Evolutionary conservation across 306 rosid species (phyloP), one percentile per base, ranked within the genome.

Genomic region (Astragalus membranaceus): DNA sequence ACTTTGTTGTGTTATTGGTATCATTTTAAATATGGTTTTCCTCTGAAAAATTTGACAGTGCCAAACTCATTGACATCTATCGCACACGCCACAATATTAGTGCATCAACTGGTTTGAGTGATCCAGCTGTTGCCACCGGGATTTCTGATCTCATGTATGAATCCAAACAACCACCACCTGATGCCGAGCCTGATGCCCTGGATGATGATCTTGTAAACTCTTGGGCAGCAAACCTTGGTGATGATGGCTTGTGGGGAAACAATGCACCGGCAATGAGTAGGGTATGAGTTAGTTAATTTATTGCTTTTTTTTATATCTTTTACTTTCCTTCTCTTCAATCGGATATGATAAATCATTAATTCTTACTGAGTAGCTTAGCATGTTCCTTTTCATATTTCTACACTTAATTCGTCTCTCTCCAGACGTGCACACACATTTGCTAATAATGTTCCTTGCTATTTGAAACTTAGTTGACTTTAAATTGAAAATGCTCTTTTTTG

Each of bases 71-170:
- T 56, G 95, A 88, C 83, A 84, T 88, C 67, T 94, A 94, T 78
- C 91, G 99, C 8, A 78, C 88, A 0, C 81, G 84, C 76, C 99
- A 94, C 84, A 91, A 94, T 74, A 94, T 94, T 43, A 94, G 92
- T 76, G 89, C 92, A 79, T 94, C 99, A 39, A 66, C 92, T 75
- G 96, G 99, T 72, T 86, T 94, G 85, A 94, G 78, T 66, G 99
- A 94, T 81, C 99, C 99, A 48, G 99, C 99, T 73, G 96, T 94
- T 84, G 95, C 97, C 61, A 94, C 99, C 73, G 99, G 99, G 48
- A 94, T 94, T 70, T 88, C 97, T 61, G 97, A 88, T 54, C 99
- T 94, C 51, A 61, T 94, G 60, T 94, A 94, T 78, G 97, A 94
- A 68, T 93, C 96, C 80, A 87, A 90, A 78, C 84, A 90, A 78